phyloP scores from a whole-genome alignment of 768 basidiomycete genomes.

The Suillus decipiens region DNA sequence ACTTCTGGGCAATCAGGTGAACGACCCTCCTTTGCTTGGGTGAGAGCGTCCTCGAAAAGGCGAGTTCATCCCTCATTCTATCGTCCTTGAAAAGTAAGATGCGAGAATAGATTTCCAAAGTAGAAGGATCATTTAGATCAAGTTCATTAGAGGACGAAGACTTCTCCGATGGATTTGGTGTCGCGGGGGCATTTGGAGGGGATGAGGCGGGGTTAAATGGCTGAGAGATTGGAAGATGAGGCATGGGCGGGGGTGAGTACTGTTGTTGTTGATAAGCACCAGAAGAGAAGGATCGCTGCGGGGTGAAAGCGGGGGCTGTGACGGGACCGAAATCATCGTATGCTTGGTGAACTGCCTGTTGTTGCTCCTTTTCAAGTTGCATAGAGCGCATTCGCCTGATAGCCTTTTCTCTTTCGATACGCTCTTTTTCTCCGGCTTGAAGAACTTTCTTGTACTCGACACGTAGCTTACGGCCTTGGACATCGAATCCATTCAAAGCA shows the following conservation, averaged over 20 bases:
- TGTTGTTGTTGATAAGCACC: slow-evolving; percentile 61
- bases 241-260: slow-evolving; percentile 63
- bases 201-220: slow-evolving; percentile 45
- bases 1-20: slow-evolving; percentile 94
- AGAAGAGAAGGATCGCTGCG: slow-evolving; percentile 75
- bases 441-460: slow-evolving; percentile 99
- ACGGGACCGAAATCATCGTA: slow-evolving; percentile 79
- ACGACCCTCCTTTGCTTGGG: slow-evolving; percentile 90
- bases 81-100: slow-evolving; percentile 98
- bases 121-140: slow-evolving; percentile 94
- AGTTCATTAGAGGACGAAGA: slow-evolving; percentile 66
- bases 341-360: slow-evolving; percentile 44
- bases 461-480: slow-evolving; percentile 94
- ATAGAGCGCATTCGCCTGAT: slow-evolving; percentile 97
- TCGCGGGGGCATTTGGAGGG: slow-evolving; percentile 55
- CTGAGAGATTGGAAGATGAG: slow-evolving; percentile 42
- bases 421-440: slow-evolving; percentile 98
- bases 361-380: slow-evolving; percentile 87
- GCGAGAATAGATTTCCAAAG: slow-evolving; percentile 95
- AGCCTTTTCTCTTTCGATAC: slow-evolving; percentile 98
- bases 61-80: slow-evolving; percentile 94
- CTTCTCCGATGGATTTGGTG: slow-evolving; percentile 69
- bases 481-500: slow-evolving; percentile 94
- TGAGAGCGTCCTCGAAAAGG: slow-evolving; percentile 86
- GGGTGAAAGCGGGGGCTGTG: slow-evolving; percentile 54